Conservation (phyloP, 306 rosid species). For the Psophocarpus tetragonolobus region DNA sequence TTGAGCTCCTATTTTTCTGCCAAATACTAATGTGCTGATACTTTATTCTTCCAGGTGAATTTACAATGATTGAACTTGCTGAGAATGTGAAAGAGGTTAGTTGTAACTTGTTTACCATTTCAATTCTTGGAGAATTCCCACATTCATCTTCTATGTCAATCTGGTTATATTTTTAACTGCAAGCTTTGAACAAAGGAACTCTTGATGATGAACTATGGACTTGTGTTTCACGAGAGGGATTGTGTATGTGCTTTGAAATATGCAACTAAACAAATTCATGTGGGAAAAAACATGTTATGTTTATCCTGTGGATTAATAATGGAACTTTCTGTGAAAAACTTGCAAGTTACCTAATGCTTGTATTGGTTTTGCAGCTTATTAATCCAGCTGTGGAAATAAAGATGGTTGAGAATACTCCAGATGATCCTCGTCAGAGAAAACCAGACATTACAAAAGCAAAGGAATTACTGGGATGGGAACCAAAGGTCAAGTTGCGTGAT, state of each 20-base stretch:
- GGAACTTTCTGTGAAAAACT: background rate
- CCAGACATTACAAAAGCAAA: conserved; percentile 77
- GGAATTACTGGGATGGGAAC: conserved; percentile 79
- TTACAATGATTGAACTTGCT: conserved; percentile 93
- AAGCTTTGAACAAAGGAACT: background rate
- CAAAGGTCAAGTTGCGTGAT: conserved; percentile 64
- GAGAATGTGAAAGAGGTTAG: conserved; percentile 91
- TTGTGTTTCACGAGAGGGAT: background rate
- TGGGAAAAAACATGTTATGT: background rate
- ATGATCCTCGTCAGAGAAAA: conserved; percentile 81
- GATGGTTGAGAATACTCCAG: conserved; percentile 84
- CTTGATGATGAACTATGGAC: background rate
- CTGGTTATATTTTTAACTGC: background rate
- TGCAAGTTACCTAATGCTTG: background rate
- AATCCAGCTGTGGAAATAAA: conserved; percentile 72
- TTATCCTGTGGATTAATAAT: background rate
- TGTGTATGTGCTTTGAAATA: background rate
- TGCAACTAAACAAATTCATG: background rate
- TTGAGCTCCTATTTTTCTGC: background rate
- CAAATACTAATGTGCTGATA: conserved; percentile 6
- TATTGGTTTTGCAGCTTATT: conserved; percentile 62
- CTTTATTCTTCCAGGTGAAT: conserved; percentile 65
- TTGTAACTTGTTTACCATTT: conserved; percentile 2
- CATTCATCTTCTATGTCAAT: background rate
- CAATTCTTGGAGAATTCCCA: conserved; percentile 9